Conservation (phyloP, 495 filamentous ascomycete genomes). For the Aspergillus nidulans region DNA sequence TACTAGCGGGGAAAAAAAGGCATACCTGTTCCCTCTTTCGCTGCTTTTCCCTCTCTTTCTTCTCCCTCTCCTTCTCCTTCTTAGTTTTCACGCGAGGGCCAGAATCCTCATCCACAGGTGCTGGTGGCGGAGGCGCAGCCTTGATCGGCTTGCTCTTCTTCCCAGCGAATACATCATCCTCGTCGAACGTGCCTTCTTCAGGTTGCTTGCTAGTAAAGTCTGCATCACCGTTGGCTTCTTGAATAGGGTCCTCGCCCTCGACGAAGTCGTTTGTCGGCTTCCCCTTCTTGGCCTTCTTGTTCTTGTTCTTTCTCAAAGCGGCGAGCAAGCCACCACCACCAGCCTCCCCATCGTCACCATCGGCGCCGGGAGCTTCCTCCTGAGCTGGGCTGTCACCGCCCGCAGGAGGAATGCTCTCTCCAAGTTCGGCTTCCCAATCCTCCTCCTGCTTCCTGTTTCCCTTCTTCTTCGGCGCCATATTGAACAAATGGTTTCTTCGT, state of each 20-base stretch:
- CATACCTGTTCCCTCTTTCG: conserved; percentile 84
- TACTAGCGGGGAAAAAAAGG: background rate
- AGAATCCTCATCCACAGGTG: conserved; percentile 47
- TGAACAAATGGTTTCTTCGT: conserved; percentile 4
- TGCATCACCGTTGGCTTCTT: conserved; percentile 35
- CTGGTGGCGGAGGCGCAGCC: conserved; percentile 33
- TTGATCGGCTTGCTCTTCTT: conserved; percentile 58
- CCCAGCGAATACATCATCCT: conserved; percentile 73
- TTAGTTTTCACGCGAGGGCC: conserved; percentile 78
- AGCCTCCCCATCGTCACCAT: conserved; percentile 49
- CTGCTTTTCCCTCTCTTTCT: conserved; percentile 89
- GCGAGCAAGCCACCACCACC: conserved; percentile 69
- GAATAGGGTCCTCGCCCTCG: conserved; percentile 61
- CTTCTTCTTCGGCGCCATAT: conserved; percentile 90
- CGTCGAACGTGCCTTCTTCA: conserved; percentile 80
- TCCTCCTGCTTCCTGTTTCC: conserved; percentile 81
- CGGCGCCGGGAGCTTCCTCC: conserved; percentile 34
- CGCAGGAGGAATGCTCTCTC: conserved; percentile 57
- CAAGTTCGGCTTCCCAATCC: conserved; percentile 96
- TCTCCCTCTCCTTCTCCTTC: conserved; percentile 95
- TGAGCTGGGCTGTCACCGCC: conserved; percentile 45
- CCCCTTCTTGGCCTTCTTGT: conserved; percentile 91
- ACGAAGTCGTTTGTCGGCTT: conserved; percentile 66
- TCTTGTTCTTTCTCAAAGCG: conserved; percentile 80
- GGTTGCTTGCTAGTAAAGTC: conserved; percentile 66